Base-by-base conservation (phyloP, 2,329 filamentous ascomycete species). In the Aspergillus sp. region DNA sequence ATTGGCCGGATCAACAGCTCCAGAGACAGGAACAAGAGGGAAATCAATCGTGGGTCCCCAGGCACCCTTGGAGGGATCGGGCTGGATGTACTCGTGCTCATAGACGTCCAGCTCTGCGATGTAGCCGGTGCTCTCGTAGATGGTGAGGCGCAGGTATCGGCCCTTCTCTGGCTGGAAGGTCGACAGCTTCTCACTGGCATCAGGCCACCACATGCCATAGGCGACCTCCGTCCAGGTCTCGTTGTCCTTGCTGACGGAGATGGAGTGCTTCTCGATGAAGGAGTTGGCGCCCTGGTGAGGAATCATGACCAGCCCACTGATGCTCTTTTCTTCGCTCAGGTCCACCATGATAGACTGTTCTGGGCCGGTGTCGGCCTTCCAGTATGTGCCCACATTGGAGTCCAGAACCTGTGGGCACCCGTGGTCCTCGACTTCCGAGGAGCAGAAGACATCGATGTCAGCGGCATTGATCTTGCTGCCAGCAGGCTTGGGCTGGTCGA, bases 31-130 rank as follows among this genome's bases (percentile, higher is more conserved):
- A 1, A 69, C 64, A 6, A 70, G 56, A 11, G 68, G 68, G 12
- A 70, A 62, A 46, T 71, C 59, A 15, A 70, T 49, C 4, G 65
- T 70, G 6, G 66, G 64, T 0, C 67, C 67, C 67, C 67, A 70
- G 19, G 60, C 46, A 54, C 67, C 67, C 3, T 55, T 59, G 19
- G n/a, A 23, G 40, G 11, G 14, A 12, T 19, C 21, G 15, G n/a
- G 15, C 17, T 43, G 40, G 17, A 19, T n/a, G 17, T 31, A 31
- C 8, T 9, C 27, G 27, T 31, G 27, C 27, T 31, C 27, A 8
- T 31, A 31, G 1, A 31, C 27, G 9, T 31, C 27, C 27, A 31
- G 3, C 27, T 31, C 27, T 9, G 27, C 27, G 27, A 31, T 31
- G 27, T 31, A 31, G 2, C 27, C 27, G 9, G 27, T 31, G 27